Evolutionary conservation across 148 eudicot genomes (phyloP), one percentile per base, ranked within the genome.

Genomic region (Euryodendron excelsum): DNA sequence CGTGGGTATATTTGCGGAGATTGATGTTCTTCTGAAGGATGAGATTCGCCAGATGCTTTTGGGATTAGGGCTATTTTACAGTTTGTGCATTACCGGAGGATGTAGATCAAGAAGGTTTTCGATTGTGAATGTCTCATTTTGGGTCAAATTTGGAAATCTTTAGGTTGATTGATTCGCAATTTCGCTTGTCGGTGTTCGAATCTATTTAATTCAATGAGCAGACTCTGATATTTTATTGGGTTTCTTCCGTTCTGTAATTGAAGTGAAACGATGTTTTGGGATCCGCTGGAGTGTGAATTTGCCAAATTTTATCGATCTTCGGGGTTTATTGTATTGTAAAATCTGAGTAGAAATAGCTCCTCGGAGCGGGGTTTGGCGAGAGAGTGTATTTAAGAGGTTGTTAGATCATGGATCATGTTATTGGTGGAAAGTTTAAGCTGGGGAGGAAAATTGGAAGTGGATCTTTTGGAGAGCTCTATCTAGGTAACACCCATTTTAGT

Each of bases 391-490:
- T 75, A 68, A 78, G 78, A 63, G 79, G 70, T 28, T 28, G 23
- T 33, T 79, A 17, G 66, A 88, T 74, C 73, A 93, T 93, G 97
- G 97, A 91, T 87, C 93, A 77, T 69, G 77, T 91, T 70, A 74
- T 93, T 81, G 95, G 92, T 72, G 92, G 88, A 50, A 93, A 90
- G 86, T 93, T 89, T 80, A 93, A 88, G 86, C 78, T 87, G 85
- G 97, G 95, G 63, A 89, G 90, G 80, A 93, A 93, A 85, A 93
- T 93, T 81, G 97, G 97, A 27, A 90, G 93, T 86, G 97, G 97
- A 41, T 93, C 97, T 80, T 93, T 93, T 84, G 97, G 97, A 77
- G 97, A 91, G 88, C 90, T 93, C 25, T 90, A 83, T 89, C 84
- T 93, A 85, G 97, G 97, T 93, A 89, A 53, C 58, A 14, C 28